Evolutionary conservation across 352 stramenopile genomes (phyloP).

Genomic region (Globisporangium paroecandrum): DNA sequence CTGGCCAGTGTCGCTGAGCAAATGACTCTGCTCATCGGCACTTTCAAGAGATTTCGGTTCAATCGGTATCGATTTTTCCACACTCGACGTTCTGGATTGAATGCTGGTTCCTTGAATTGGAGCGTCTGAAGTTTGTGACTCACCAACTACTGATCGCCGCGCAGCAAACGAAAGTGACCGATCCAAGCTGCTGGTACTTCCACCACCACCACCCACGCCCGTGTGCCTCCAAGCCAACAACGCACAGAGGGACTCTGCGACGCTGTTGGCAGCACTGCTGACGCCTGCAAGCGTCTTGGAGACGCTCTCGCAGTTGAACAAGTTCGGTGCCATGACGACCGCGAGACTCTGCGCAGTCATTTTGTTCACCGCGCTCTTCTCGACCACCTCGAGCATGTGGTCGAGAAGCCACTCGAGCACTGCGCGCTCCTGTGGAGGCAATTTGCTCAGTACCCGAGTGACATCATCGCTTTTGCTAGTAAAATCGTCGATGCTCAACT

Average conservation of each 20-base stretch:
- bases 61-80: neutral
- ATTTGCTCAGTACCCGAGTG: conserved; percentile 21
- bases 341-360: conserved; percentile 53
- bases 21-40: neutral
- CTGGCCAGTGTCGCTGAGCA: neutral
- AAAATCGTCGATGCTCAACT: conserved; percentile 15
- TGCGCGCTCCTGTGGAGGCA: conserved; percentile 26
- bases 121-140: neutral
- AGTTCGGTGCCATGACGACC: conserved; percentile 56
- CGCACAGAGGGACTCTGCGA: conserved; percentile 41
- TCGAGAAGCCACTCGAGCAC: conserved; percentile 67
- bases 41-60: neutral
- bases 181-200: neutral
- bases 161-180: neutral
- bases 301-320: conserved; percentile 30
- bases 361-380: conserved; percentile 31
- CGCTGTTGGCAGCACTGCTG: conserved; percentile 21
- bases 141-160: neutral
- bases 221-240: conserved; percentile 32
- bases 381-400: conserved; percentile 55
- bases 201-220: neutral
- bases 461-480: conserved; percentile 18
- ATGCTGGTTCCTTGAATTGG: neutral
- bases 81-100: neutral
- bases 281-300: conserved; percentile 20